Evolutionary conservation across 176 grass and related monocot species (phyloP), one percentile per base, ranked within the genome.

Genomic region (Dactylis glomerata): DNA sequence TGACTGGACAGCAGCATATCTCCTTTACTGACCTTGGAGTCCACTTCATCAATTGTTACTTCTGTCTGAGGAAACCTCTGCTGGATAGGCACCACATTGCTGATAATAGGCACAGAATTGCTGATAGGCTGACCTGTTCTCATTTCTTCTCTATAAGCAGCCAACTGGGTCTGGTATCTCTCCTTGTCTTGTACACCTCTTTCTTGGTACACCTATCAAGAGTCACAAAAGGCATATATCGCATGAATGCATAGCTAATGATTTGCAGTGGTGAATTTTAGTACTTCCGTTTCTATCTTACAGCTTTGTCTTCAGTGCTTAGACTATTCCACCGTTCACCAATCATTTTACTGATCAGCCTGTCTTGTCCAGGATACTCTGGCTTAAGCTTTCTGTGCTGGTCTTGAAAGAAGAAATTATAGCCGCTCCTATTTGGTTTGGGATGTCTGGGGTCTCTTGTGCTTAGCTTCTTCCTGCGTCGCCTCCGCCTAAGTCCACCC

Each of bases 361-460:
- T 90, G 57, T 99, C 96, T 83, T 90, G 90, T 41, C 93, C 88
- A 47, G 93, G 84, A 85, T 92, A 77, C 58, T 92, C 75, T 37
- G 86, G 91, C 68, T 96, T 92, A 84, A 96, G 91, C 58, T 78
- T 88, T 42, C 91, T 94, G 79, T 99, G 93, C 75, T 99, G 93
- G 52, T 99, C 96, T 45, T 90, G 89, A 86, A 96, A 99, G 76
- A 99, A 96, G 75, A 96, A 96, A 92, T 94, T 99, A 81, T 99
- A 99, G 54, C 93, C 96, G 6, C 93, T 99, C 90, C 89, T 90
- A 49, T 92, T 96, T 62, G 93, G 96, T 85, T 99, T 99, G 59
- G 93, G 93, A 86, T 92, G 93, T 59, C 79, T 95, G 3, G 96
- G 96, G 51, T 96, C 91, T 90, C 81, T 92, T 74, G 77, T 88